Conservation (phyloP, 306 rosid genomes). For the Quercus wislizeni region DNA sequence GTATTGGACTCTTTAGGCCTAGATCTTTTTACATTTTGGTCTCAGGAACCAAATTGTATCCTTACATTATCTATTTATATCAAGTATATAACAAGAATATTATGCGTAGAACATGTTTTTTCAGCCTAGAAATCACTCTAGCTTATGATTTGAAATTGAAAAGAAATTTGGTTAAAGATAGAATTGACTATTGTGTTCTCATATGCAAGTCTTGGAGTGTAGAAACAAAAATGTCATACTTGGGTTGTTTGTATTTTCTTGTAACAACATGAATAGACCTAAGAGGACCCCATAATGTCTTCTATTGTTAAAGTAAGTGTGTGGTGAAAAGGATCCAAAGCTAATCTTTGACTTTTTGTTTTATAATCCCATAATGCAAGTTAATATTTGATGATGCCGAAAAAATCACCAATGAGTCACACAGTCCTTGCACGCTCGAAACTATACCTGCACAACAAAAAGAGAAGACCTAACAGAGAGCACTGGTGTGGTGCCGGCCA, state of each 20-base stretch:
- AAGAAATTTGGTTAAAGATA: not conserved
- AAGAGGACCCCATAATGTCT: not conserved
- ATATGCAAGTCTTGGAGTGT: not conserved
- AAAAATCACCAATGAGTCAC: too few relatives aligned
- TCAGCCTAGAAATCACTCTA: not conserved
- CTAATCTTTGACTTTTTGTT: slow-evolving; percentile 1
- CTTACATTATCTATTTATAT: too few relatives aligned
- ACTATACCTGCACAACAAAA: too few relatives aligned
- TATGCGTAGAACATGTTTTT: too few relatives aligned
- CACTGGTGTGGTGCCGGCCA: too few relatives aligned
- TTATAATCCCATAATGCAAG: not conserved
- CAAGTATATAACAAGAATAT: too few relatives aligned
- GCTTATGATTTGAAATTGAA: not conserved
- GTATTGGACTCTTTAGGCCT: too few relatives aligned
- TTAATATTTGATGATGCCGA: not conserved
- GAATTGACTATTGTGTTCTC: not conserved
- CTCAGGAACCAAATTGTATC: too few relatives aligned
- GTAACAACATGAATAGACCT: not conserved
- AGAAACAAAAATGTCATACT: not conserved
- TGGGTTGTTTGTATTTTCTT: not conserved
- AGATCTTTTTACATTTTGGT: too few relatives aligned
- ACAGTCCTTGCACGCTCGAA: too few relatives aligned
- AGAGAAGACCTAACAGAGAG: too few relatives aligned
- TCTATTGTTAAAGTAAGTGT: not conserved
- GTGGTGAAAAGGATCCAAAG: not conserved